Evolutionary conservation across 2,329 filamentous ascomycete genomes (phyloP), one percentile per base, ranked within the genome.

Genomic region (Diplodia scrobiculata): DNA sequence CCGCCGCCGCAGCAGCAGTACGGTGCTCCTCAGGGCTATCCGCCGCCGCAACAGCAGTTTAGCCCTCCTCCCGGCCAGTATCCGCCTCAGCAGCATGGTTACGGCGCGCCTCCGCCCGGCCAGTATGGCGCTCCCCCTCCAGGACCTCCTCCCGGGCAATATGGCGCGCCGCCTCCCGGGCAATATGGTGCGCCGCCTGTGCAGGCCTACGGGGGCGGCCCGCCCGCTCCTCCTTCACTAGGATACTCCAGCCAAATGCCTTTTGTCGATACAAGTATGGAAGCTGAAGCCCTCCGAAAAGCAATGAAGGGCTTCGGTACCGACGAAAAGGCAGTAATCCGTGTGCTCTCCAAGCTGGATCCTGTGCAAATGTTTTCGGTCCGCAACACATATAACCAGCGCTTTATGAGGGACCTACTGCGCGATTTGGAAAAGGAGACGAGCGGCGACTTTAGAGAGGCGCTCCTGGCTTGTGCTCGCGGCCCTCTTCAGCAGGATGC

Each of bases 251-350:
- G 87, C 13, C 89, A 91, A 72, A 72, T 72, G 5, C 89, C 91
- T 51, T 83, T 86, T 34, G 81, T 84, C 19, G 88, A 96, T 69
- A 89, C 87, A 55, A 83, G 80, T 2, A 79, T 82, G 13, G 88
- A 95, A 71, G 90, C 91, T 0, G 86, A 92, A 66, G 85, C 83
- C 3, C 81, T 96, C 25, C 87, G 91, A 63, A 85, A 85, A 71
- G 91, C 94, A 1, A 97, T 97, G 92, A 97, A 96, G 78, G 92
- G 92, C 0, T 91, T 97, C 68, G 94, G 93, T 38, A 97, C 93
- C 0, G 87, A 98, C 72, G 93, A 97, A 76, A 89, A 87, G 72
- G 78, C 84, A 0, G 80, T 98, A 17, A 93, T 96, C 69, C 80
- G 82, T 1, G 80, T 89, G 2, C 81, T 98, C 9, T 80, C 89